Percentiles rank a stretch among this genome's conserved stretches.
These are phyloP conservation scores for Naematelia encephala DNA, from an alignment of 768 basidiomycete species.

Conservation along the genomic window DNA sequence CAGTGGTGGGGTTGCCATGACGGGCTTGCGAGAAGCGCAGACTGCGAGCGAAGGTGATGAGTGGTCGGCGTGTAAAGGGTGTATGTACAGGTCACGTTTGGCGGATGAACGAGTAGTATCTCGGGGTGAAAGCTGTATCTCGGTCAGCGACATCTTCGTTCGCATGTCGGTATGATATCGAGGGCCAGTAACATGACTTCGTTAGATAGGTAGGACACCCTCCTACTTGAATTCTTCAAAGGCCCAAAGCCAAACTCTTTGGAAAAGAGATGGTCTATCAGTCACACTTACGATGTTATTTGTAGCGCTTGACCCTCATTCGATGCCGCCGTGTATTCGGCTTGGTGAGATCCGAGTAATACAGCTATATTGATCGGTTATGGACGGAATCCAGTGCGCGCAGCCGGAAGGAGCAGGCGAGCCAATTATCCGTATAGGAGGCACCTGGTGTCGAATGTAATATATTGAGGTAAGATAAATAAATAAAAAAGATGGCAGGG, in stretches of 20 bases:
- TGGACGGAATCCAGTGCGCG: not conserved
- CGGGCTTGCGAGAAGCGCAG: not conserved
- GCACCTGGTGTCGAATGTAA: too few relatives aligned
- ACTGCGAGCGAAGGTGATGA: not conserved
- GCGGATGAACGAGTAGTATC: not conserved
- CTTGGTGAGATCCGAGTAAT: too few relatives aligned
- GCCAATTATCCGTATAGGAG: too few relatives aligned
- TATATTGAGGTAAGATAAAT: not conserved
- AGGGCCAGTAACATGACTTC: too few relatives aligned
- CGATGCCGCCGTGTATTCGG: too few relatives aligned
- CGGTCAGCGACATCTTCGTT: not conserved
- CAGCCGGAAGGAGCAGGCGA: not conserved
- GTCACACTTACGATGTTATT: too few relatives aligned
- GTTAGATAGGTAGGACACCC: not conserved
- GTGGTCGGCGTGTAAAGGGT: not conserved
- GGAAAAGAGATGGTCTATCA: not conserved
- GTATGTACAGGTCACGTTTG: not conserved
- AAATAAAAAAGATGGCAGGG: not conserved
- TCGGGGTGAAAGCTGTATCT: not conserved
- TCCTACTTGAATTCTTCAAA: too few relatives aligned
- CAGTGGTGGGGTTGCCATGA: not conserved
- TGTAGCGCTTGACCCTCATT: too few relatives aligned
- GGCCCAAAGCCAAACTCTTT: too few relatives aligned
- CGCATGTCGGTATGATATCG: too few relatives aligned
- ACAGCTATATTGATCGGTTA: too few relatives aligned